These are phyloP conservation scores for Trypanosoma avium DNA, from an alignment of 208 protist species.

Conservation along the genomic window DNA sequence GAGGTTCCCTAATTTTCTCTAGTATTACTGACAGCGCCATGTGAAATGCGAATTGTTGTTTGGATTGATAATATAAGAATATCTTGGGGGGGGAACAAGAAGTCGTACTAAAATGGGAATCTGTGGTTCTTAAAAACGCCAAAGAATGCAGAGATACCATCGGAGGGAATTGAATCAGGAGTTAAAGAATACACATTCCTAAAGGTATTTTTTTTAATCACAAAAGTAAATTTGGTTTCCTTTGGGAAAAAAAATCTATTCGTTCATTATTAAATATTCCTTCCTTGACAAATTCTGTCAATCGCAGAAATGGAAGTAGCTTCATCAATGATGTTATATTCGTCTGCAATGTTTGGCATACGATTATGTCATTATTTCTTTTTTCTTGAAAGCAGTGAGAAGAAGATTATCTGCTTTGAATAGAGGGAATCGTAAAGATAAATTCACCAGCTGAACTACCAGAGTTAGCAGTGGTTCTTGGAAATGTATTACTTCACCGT, in stretches of 20 bases:
- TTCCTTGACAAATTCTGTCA: too few species aligned
- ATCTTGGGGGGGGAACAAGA: conserved; percentile 3
- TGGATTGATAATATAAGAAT: conserved; percentile 39
- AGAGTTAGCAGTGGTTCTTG: not conserved
- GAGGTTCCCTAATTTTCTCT: conserved; percentile 12
- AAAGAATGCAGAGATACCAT: not conserved
- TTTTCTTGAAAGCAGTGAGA: not conserved
- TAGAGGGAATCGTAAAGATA: not conserved
- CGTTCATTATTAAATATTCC: not conserved
- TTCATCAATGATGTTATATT: not conserved
- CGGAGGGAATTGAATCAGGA: not conserved
- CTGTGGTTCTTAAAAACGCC: not conserved
- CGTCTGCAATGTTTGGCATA: not conserved
- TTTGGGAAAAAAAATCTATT: not conserved
- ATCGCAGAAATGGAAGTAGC: not conserved
- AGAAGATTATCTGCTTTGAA: not conserved
- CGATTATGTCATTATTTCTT: not conserved
- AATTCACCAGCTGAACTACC: not conserved
- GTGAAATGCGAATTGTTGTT: conserved; percentile 17
- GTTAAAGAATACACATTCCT: not conserved
- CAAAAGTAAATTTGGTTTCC: not conserved
- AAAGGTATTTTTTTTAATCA: not conserved
- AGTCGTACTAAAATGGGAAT: conserved; percentile 8
- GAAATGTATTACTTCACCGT: not conserved
- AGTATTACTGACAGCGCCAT: not conserved